These are phyloP conservation scores for Eucalyptus sp. DNA, from an alignment of 345 rosid genomes.

Conservation along the genomic window DNA sequence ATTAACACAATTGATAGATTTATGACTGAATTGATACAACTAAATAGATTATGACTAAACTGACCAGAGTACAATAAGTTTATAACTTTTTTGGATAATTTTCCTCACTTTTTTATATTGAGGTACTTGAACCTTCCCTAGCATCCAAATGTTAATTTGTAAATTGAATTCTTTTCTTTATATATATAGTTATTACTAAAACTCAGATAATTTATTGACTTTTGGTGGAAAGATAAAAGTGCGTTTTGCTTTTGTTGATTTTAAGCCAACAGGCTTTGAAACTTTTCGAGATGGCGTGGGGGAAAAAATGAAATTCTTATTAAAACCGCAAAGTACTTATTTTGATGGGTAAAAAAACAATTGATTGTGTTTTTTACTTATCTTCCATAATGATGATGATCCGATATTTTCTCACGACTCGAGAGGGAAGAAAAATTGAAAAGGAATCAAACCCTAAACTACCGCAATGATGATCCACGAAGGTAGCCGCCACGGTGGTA, in stretches of 20 bases:
- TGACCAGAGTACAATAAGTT: fast-evolving
- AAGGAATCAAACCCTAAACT: background rate
- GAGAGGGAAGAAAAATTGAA: background rate
- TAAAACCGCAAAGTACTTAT: background rate
- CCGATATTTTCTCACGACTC: background rate
- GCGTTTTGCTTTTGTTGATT: background rate
- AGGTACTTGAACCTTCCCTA: background rate
- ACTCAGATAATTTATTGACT: background rate
- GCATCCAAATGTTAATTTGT: background rate
- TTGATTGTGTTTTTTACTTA: background rate
- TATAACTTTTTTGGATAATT: background rate
- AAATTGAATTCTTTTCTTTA: background rate
- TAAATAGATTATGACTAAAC: background rate
- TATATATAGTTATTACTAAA: background rate
- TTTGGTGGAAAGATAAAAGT: background rate
- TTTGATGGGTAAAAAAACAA: background rate
- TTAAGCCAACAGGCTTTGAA: background rate
- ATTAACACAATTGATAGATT: too few relatives aligned
- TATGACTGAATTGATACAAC: fast-evolving
- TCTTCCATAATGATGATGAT: background rate
- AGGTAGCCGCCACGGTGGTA: background rate
- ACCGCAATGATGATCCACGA: background rate
- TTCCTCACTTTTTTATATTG: background rate
- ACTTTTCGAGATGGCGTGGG: background rate
- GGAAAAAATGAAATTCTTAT: background rate